Conservation (phyloP, 306 rosid species). For the Acmispon strigosus region DNA sequence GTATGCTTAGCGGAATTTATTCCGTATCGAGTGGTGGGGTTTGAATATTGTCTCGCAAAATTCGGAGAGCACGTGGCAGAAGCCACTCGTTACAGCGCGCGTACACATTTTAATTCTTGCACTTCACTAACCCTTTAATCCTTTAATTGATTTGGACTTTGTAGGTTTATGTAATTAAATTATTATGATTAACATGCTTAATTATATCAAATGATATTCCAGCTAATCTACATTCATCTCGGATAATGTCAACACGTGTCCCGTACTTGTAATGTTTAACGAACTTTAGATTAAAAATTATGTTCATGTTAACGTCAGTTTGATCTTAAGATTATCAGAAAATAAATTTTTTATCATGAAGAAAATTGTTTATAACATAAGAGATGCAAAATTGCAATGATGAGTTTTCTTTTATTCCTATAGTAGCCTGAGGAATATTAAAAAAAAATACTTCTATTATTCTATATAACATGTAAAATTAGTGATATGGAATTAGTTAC, state of each 20-base stretch:
- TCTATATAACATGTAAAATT: too few species aligned
- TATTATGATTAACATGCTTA: not conserved
- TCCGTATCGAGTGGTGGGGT: conserved; percentile 37
- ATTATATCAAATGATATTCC: conserved; percentile 6
- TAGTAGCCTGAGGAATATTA: too few species aligned
- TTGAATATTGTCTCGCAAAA: conserved; percentile 30
- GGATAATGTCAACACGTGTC: conserved; percentile 28
- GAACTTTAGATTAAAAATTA: not conserved
- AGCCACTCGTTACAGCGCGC: conserved; percentile 2
- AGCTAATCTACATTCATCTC: conserved; percentile 17
- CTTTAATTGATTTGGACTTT: not conserved
- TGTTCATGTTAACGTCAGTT: too few species aligned
- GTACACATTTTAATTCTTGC: conserved; percentile 17
- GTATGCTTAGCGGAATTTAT: conserved; percentile 31
- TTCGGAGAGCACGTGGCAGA: conserved; percentile 23
- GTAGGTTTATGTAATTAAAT: not conserved
- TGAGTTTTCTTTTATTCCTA: too few species aligned
- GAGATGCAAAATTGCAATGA: too few species aligned
- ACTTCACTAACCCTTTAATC: conserved; percentile 4
- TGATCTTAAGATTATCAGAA: too few species aligned
- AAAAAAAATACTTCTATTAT: too few species aligned
- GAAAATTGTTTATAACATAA: too few species aligned
- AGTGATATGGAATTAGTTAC: too few species aligned
- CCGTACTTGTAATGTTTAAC: not conserved
- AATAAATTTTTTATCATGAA: too few species aligned